Conservation (phyloP, 169 alveolate species). For the Cryptosporidium canis region DNA sequence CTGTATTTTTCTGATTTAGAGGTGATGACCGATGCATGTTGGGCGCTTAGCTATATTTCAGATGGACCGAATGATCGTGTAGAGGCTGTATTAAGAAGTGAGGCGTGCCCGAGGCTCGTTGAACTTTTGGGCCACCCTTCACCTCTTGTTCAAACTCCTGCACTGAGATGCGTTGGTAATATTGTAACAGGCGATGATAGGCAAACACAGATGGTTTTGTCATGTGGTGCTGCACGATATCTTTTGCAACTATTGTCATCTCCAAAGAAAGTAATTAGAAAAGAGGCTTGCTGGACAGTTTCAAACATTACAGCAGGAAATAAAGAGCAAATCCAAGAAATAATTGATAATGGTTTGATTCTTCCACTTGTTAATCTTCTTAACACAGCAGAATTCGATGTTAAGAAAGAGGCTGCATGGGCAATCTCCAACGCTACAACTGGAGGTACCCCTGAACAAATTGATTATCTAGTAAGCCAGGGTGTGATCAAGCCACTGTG, state of each 20-base stretch:
- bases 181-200: conserved; percentile 95
- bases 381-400: conserved; percentile 90
- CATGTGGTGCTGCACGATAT: conserved; percentile 89
- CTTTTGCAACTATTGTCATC: conserved; percentile 86
- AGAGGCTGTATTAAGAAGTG: conserved; percentile 88
- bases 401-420: conserved; percentile 98
- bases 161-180: conserved; percentile 96
- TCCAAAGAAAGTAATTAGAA: conserved; percentile 90
- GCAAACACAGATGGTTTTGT: conserved; percentile 93
- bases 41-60: conserved; percentile 93
- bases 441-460: conserved; percentile 87
- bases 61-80: conserved; percentile 93
- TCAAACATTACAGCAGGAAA: conserved; percentile 94
- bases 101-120: conserved; percentile 91
- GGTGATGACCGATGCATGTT: conserved; percentile 91
- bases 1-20: conserved; percentile 86
- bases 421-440: conserved; percentile 96
- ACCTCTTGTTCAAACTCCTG: conserved; percentile 93
- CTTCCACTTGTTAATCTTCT: conserved; percentile 86
- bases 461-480: conserved; percentile 88
- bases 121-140: conserved; percentile 87
- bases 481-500: conserved; percentile 92
- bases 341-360: conserved; percentile 84
- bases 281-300: conserved; percentile 98
- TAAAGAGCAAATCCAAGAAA: conserved; percentile 90